phyloP scores from a whole-genome alignment of 2,329 filamentous ascomycete species.

The Penicillium sp. region DNA sequence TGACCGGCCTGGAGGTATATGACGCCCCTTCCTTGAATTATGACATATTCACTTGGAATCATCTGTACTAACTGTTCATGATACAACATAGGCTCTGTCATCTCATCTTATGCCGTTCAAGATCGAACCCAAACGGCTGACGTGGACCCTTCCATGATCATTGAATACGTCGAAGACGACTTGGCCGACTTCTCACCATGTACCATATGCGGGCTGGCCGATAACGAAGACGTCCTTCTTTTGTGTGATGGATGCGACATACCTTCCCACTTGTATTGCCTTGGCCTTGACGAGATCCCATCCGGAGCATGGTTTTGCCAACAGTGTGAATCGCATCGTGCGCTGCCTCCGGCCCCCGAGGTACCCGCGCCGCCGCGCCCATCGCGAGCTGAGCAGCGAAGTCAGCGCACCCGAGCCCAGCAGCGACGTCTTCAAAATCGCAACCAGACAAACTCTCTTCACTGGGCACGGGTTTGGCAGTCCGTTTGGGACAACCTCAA shows the following conservation, averaged over 20 bases:
- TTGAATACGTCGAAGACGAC: conserved; percentile 70
- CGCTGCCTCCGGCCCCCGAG: conserved; percentile 42
- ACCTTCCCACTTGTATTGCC: conserved; percentile 88
- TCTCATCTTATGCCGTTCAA: conserved; percentile 60
- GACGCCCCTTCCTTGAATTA: conserved; percentile 34
- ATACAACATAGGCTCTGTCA: conserved; percentile 52
- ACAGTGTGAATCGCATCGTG: conserved; percentile 64
- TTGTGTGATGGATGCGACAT: conserved; percentile 91
- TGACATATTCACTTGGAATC: conserved; percentile 10
- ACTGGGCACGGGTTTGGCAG: conserved; percentile 83
- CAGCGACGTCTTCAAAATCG: conserved; percentile 44
- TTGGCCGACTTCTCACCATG: conserved; percentile 68
- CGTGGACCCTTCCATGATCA: conserved; percentile 70
- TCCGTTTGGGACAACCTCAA: conserved; percentile 79
- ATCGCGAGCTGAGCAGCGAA: conserved; percentile 48
- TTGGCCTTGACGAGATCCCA: conserved; percentile 77
- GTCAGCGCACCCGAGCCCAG: conserved; percentile 49
- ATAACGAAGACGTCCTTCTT: conserved; percentile 81
- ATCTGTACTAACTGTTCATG: conserved; percentile 3
- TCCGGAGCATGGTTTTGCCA: conserved; percentile 87
- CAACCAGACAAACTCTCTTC: conserved; percentile 50
- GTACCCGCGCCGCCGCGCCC: conserved; percentile 24
- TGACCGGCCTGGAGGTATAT: conserved; percentile 75
- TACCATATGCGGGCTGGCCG: conserved; percentile 77
- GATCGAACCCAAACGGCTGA: conserved; percentile 74